Evolutionary conservation across 1,139 yeast species (phyloP).

Genomic region (Saccharomyces hybrid): DNA sequence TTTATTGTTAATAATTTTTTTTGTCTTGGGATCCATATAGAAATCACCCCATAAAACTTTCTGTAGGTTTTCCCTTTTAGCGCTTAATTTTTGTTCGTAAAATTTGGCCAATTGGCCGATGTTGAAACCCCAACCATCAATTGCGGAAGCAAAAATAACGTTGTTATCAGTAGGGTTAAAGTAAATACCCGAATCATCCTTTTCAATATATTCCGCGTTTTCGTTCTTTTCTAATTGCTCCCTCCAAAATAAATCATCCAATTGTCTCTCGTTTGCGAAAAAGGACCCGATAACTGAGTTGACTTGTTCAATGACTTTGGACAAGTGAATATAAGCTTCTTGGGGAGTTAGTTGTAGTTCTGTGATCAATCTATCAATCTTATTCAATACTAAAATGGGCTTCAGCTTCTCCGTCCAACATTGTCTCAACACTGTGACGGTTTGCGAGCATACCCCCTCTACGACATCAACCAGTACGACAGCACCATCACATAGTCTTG

Average conservation of each 20-base stretch:
- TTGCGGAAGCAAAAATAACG: constrained; percentile 88
- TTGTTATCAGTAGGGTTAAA: constrained; percentile 86
- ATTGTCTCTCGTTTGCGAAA: constrained; percentile 89
- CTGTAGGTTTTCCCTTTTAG: constrained; percentile 67
- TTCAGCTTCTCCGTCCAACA: constrained; percentile 90
- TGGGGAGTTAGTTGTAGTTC: constrained; percentile 76
- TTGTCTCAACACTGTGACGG: constrained; percentile 88
- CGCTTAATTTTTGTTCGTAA: constrained; percentile 77
- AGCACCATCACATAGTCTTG: constrained; percentile 94
- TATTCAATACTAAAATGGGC: constrained; percentile 86
- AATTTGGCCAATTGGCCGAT: constrained; percentile 82
- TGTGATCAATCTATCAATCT: constrained; percentile 75
- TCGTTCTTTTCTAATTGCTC: constrained; percentile 48
- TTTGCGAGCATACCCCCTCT: constrained; percentile 97
- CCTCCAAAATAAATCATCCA: constrained; percentile 78
- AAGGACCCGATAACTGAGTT: constrained; percentile 92
- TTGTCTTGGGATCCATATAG: constrained; percentile 82
- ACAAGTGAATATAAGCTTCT: constrained; percentile 79
- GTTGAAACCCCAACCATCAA: constrained; percentile 97
- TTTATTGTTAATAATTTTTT: constrained; percentile 61
- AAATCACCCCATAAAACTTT: constrained; percentile 96
- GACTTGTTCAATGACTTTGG: constrained; percentile 79
- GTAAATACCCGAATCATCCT: constrained; percentile 75
- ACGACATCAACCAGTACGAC: constrained; percentile 92
- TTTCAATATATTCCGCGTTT: constrained; percentile 57